These are phyloP conservation scores for Scutellaria barbata DNA, from an alignment of 257 asterid genomes.

Conservation along the genomic window DNA sequence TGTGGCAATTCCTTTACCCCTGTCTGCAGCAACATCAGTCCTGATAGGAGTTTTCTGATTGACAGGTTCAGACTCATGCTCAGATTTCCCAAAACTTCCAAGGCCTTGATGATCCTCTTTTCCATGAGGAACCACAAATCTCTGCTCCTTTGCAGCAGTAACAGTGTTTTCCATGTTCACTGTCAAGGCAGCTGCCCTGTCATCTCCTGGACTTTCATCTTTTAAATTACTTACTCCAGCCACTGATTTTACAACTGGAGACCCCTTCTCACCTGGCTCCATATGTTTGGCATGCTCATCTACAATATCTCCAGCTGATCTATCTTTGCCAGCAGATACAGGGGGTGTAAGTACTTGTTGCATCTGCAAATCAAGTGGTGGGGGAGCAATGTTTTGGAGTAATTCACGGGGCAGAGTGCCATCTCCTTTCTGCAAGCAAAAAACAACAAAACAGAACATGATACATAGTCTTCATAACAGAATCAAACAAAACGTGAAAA, in stretches of 20 bases:
- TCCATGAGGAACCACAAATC: conserved; percentile 56
- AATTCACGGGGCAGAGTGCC: conserved; percentile 87
- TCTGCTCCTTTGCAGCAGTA: conserved; percentile 55
- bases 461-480: conserved; percentile 11
- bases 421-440: conserved; percentile 84
- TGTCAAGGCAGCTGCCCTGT: conserved; percentile 46
- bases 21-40: conserved; percentile 66
- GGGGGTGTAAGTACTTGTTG: conserved; percentile 56
- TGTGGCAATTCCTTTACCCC: conserved; percentile 76
- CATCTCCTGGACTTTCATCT: conserved; percentile 66
- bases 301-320: conserved; percentile 49
- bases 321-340: conserved; percentile 59
- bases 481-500: conserved; percentile 21
- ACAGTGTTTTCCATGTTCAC: conserved; percentile 48
- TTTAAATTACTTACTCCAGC: conserved; percentile 48
- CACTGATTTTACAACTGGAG: conserved; percentile 47
- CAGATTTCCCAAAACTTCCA: conserved; percentile 56
- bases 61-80: conserved; percentile 61
- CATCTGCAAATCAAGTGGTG: conserved; percentile 71
- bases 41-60: conserved; percentile 55
- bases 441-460: conserved; percentile 33
- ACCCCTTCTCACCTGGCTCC: conserved; percentile 64
- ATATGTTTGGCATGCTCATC: conserved; percentile 57
- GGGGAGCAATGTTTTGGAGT: conserved; percentile 90
- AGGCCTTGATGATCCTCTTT: conserved; percentile 72